These are phyloP conservation scores for Cylindrotheca closterium DNA, from an alignment of 108 stramenopile species.

Conservation along the genomic window DNA sequence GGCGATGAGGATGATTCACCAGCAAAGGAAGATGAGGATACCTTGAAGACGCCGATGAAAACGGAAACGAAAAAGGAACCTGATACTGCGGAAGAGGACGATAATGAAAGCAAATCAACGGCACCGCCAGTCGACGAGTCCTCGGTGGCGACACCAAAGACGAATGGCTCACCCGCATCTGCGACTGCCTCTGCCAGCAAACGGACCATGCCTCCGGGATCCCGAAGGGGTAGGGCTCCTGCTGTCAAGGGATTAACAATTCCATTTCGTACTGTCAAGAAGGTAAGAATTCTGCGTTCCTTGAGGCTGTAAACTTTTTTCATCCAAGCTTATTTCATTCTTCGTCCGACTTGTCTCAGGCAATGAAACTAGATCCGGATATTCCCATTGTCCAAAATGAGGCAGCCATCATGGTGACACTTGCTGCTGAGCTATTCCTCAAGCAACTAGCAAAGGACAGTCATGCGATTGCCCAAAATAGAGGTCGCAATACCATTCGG, in stretches of 20 bases:
- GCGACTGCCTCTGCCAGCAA: background rate
- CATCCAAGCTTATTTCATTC: no score
- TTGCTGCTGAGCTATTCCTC: constrained; percentile 75
- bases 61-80: constrained; percentile 15
- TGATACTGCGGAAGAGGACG: background rate
- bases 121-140: constrained; percentile 16
- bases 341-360: constrained; percentile 11
- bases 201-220: constrained; percentile 22
- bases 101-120: constrained; percentile 7
- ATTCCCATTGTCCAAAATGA: constrained; percentile 88
- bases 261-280: constrained; percentile 80
- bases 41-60: constrained; percentile 28
- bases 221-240: constrained; percentile 46
- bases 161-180: background rate
- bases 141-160: constrained; percentile 1
- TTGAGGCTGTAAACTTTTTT: no score
- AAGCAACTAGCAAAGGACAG: constrained; percentile 72
- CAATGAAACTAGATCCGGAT: constrained; percentile 81
- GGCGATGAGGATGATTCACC: constrained; percentile 16
- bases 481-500: constrained; percentile 74
- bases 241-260: constrained; percentile 73
- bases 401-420: constrained; percentile 77
- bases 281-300: constrained; percentile 41
- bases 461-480: constrained; percentile 55
- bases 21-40: constrained; percentile 30